A percentile compares a stretch with the other conserved stretches of the same genome.
These are phyloP conservation scores for Candida sanyaensis DNA, from an alignment of 1,139 yeast species.

Conservation along the genomic window DNA sequence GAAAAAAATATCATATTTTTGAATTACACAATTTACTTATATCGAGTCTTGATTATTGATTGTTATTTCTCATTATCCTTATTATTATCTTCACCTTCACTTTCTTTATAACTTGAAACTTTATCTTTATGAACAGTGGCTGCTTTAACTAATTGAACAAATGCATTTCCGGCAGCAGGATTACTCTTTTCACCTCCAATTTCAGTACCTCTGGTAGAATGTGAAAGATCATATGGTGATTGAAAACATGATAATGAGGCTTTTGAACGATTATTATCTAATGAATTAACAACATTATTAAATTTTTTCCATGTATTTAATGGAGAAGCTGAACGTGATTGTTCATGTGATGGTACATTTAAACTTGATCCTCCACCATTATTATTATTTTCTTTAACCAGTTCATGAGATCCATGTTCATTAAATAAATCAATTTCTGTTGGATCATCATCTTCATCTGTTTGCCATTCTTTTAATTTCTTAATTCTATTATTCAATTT, in stretches of 20 bases:
- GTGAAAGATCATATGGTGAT: slow-evolving; percentile 13
- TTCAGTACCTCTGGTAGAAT: slow-evolving; percentile 2
- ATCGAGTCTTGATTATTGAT: background rate
- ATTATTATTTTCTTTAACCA: slow-evolving; percentile 2
- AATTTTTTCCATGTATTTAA: slow-evolving; percentile 28
- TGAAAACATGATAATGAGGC: slow-evolving; percentile 19
- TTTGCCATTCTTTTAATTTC: slow-evolving; percentile 56
- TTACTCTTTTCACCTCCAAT: slow-evolving; percentile 17
- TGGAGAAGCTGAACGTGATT: slow-evolving; percentile 10
- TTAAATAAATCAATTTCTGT: slow-evolving; percentile 45
- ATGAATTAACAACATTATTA: slow-evolving; percentile 20
- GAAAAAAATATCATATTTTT: too few relatives aligned
- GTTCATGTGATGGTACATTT: background rate
- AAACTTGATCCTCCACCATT: background rate
- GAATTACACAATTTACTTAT: too few relatives aligned
- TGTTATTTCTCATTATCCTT: too few relatives aligned
- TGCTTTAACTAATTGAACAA: slow-evolving; percentile 74
- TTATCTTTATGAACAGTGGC: slow-evolving; percentile 70
- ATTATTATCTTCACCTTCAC: background rate
- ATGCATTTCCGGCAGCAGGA: slow-evolving; percentile 43
- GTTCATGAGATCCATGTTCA: slow-evolving; percentile 27
- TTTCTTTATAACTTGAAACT: slow-evolving; percentile 39
- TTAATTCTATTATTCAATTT: slow-evolving; percentile 72
- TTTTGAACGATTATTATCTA: slow-evolving; percentile 17
- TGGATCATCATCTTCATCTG: slow-evolving; percentile 58